Base-by-base conservation (phyloP, 129 eudicot genomes). In the Mikania micrantha region DNA sequence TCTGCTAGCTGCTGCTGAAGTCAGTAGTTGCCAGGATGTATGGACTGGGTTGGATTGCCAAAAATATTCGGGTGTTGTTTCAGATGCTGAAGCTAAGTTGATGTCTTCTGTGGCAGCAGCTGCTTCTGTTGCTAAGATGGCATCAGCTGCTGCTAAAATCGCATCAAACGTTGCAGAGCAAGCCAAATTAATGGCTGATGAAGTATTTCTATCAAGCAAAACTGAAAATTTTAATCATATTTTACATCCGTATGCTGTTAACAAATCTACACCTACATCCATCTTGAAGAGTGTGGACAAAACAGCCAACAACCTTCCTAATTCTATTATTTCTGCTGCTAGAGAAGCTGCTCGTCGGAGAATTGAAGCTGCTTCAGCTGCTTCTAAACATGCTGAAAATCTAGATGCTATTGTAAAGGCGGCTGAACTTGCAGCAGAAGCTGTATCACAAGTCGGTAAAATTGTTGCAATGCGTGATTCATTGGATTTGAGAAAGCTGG, bases 341-440 rank as follows among this genome's bases (percentile, higher is more conserved):
- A 88, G 84, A 74, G 96, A 88, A 67, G 95, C 92, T 57, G 85
- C 96, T 58, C 88, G 83, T 76, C 78, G 77, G 71, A 93, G 95
- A 59, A 77, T 88, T 63, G 95, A 93, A 74, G 98, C 92, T 65
- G 96, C 98, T 60, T 84, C 95, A 44, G 87, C 90, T 63, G 98
- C 98, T 29, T 82, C 95, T 29, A 86, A 76, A 80, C 96, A 93
- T 76, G 98, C 98, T 42, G 96, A 93, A 74, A 88, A 88, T 71
- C 58, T 88, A 42, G 96, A 93, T 54, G 96, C 98, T 13, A 84
- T 88, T 60, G 84, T 88, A 1, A 88, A 82, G 66, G 96, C 96
- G 47, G 95, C 96, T 62, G 98, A 92, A 70, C 70, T 92, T 56
- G 96, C 98, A 6, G 95, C 96, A 6, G 96, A 87, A 78, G 95